These are phyloP conservation scores for Ilex paraguariensis DNA, from an alignment of 305 asterid genomes.

Conservation along the genomic window DNA sequence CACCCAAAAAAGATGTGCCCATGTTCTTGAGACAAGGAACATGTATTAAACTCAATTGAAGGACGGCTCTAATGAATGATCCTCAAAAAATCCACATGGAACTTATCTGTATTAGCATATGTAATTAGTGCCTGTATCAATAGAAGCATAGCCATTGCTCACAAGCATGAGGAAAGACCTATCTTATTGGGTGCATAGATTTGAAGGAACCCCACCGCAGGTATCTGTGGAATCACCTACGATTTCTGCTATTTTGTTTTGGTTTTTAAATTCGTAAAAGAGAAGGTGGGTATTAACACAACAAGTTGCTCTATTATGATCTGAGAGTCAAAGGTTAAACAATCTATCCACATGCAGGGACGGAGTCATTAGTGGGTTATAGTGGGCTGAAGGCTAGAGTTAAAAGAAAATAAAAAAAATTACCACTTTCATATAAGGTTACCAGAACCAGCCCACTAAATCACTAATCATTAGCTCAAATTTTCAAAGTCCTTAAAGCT, in stretches of 20 bases:
- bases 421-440: too few relatives aligned
- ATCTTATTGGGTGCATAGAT: conserved; percentile 30
- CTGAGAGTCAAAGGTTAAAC: not conserved
- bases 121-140: not conserved
- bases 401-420: too few relatives aligned
- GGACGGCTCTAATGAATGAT: not conserved
- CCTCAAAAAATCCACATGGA: not conserved
- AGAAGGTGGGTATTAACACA: not conserved
- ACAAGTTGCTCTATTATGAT: not conserved
- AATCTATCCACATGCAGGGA: not conserved
- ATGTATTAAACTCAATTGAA: conserved; percentile 4
- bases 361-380: too few relatives aligned
- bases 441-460: too few relatives aligned
- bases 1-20: conserved; percentile 13
- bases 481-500: too few relatives aligned
- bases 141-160: conserved; percentile 22
- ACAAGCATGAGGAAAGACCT: conserved; percentile 19
- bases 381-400: too few relatives aligned
- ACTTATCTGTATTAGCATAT: not conserved
- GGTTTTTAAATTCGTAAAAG: not conserved
- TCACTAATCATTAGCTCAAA: too few relatives aligned
- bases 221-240: not conserved
- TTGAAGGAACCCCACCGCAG: conserved; percentile 23
- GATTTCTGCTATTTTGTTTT: not conserved
- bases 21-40: conserved; percentile 23